Evolutionary conservation across 2,329 filamentous ascomycete genomes (phyloP), one percentile per base, ranked within the genome.

Genomic region (Zymoseptoria ardabiliae): DNA sequence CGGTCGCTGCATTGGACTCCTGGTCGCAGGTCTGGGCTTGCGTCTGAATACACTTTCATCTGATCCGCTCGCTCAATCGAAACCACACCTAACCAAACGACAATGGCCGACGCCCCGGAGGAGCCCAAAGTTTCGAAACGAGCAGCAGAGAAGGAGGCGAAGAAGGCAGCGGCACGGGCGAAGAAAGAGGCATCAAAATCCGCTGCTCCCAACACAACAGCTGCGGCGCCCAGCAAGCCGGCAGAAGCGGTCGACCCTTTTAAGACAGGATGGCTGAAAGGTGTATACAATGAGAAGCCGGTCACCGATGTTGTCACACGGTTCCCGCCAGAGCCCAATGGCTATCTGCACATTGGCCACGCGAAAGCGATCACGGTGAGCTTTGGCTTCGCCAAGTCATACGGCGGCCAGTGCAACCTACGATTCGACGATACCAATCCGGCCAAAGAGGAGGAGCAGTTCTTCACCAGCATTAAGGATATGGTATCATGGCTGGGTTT

Each of bases 371-470:
- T 97, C 73, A 88, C 91, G 0, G 85, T 97, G 74, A 97, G 97
- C 76, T 97, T 97, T 76, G 93, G 93, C 6, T 97, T 97, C 73
- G 93, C 94, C 13, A 85, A 84, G 70, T 86, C 87, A 70, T 89
- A 96, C 72, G 88, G 88, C 41, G 93, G 93, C 60, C 79, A 86
- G 62, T 89, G 85, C 74, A 87, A 88, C 70, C 76, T 91, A 62
- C 83, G 93, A 68, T 96, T 90, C 73, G 94, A 97, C 73, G 94
- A 97, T 69, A 97, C 94, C 13, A 97, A 97, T 73, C 94, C 94
- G 1, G 90, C 92, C 65, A 90, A 89, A 53, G 94, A 97, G 74
- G 89, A 97, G 72, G 90, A 96, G 75, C 82, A 87, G 60, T 97
- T 92, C 75, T 95, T 95, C 71, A 83, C 82, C 10, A 88, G 90